A percentile compares a stretch with the other conserved stretches of the same genome.
These are phyloP conservation scores for Wallacemonas sp. DNA, from an alignment of 208 protist species.

Conservation along the genomic window DNA sequence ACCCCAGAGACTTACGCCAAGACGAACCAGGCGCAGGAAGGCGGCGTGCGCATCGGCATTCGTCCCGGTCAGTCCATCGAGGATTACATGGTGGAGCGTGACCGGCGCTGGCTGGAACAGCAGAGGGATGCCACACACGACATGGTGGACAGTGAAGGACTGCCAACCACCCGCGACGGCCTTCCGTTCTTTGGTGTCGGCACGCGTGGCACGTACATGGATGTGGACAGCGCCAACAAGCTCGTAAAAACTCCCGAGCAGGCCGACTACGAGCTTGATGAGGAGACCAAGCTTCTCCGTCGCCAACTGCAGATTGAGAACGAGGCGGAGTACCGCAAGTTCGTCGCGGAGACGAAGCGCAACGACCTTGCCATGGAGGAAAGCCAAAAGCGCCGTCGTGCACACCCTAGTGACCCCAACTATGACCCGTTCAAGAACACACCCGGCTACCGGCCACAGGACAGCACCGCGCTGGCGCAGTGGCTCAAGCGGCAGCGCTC, in stretches of 20 bases:
- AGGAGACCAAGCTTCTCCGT: conserved; percentile 74
- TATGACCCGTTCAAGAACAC: conserved; percentile 89
- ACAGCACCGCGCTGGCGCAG: conserved; percentile 74
- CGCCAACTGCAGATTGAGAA: conserved; percentile 88
- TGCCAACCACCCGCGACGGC: conserved; percentile 71
- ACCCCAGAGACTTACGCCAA: conserved; percentile 57
- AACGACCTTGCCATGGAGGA: conserved; percentile 54
- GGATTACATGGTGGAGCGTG: conserved; percentile 86
- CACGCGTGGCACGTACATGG: conserved; percentile 61
- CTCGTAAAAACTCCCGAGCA: conserved; percentile 49
- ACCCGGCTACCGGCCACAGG: conserved; percentile 82
- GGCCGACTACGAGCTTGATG: conserved; percentile 81
- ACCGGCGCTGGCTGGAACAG: conserved; percentile 65
- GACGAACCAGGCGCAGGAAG: conserved; percentile 70
- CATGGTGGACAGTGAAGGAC: conserved; percentile 34
- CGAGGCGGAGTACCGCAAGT: conserved; percentile 85
- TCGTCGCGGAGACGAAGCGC: conserved; percentile 79
- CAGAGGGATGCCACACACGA: conserved; percentile 34
- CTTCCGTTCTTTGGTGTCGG: conserved; percentile 60
- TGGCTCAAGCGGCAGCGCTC: conserved; percentile 88
- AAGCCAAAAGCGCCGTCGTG: conserved; percentile 62
- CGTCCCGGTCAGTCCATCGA: conserved; percentile 81
- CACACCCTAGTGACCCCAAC: conserved; percentile 84
- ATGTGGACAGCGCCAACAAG: conserved; percentile 62
- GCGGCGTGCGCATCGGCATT: conserved; percentile 75